Evolutionary conservation across 2,329 filamentous ascomycete genomes (phyloP), one percentile per base, ranked within the genome.

Genomic region (Aspergillus sojae): DNA sequence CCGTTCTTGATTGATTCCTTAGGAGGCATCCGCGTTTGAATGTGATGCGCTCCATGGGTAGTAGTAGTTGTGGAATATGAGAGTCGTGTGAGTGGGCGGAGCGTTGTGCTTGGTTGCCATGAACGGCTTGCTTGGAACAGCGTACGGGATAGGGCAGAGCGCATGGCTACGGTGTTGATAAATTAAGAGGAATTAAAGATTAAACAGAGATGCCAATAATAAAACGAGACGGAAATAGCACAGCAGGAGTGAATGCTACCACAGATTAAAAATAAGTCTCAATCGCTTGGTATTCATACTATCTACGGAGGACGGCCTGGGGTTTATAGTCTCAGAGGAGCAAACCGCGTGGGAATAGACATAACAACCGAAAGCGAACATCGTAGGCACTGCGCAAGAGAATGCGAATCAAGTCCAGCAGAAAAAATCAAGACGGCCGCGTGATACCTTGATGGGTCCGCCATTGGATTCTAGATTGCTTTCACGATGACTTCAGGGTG

Each of bases 11-110:
- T 60, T 39, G 68, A 60, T 19, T 65, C 62, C 21, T 68, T 65
- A 48, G 70, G 62, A 1, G 75, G 74, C 11, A 74, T 58, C 36
- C 74, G 72, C 23, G 68, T 70, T 57, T 78, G 76, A 34, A 78
- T 76, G 67, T 77, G 71, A 39, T 77, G 69, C 6, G 62, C 36
- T 26, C 65, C 61, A 55, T 68, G 60, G 48, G 64, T 65, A 23
- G 48, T 64, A 46, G 72, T 57, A 16, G 63, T 66, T 30, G 61
- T 72, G 10, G 71, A 74, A 50, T 69, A 73, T 28, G 68, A 52
- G 26, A 63, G 48, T 41, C 60, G 62, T 19, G 66, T 59, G 52
- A 64, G 53, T 21, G 58, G 57, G 21, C 64, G 61, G 12, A 65
- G 28, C 16, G 19, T n/a, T 52, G 59, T 32, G 26, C 53, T 63